Conservation (phyloP, 495 filamentous ascomycete species). For the Talaromyces adpressus region DNA sequence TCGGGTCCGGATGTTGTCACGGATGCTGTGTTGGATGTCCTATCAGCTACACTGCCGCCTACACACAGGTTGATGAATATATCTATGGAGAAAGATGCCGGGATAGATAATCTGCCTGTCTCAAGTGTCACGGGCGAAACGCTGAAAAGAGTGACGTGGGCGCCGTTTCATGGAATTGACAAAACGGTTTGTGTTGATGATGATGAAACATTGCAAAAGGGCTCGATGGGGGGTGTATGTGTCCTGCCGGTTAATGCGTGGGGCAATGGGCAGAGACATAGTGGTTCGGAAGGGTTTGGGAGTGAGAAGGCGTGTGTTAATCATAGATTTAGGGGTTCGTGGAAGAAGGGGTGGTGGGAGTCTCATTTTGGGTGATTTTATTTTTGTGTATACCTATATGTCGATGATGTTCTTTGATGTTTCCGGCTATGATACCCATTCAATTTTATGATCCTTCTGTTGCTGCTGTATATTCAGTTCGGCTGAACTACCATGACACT, state of each 20-base stretch:
- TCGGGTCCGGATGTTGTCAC: conserved; percentile 37
- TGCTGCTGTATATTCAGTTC: no score
- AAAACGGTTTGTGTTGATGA: conserved; percentile 28
- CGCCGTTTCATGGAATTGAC: conserved; percentile 28
- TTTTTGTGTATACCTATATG: no score
- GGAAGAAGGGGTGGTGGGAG: conserved; percentile 36
- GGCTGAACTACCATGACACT: no score
- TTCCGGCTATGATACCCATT: neutral
- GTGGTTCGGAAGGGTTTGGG: conserved; percentile 24
- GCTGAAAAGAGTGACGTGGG: conserved; percentile 32
- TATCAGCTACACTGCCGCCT: conserved; percentile 26
- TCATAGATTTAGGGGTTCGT: conserved; percentile 31
- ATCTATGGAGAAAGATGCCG: conserved; percentile 23
- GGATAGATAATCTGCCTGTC: conserved; percentile 17
- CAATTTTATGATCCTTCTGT: no score
- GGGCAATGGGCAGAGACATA: conserved; percentile 39
- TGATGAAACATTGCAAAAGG: conserved; percentile 14
- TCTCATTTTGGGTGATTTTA: conserved; percentile 18
- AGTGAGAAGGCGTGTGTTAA: conserved; percentile 33
- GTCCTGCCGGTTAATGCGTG: conserved; percentile 37
- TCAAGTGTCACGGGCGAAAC: conserved; percentile 3
- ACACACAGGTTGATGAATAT: conserved; percentile 20
- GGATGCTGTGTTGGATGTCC: conserved; percentile 29
- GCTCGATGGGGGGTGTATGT: conserved; percentile 27
- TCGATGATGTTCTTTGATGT: neutral